Base-by-base conservation (phyloP, 306 rosid species). In the Lagenaria siceraria region DNA sequence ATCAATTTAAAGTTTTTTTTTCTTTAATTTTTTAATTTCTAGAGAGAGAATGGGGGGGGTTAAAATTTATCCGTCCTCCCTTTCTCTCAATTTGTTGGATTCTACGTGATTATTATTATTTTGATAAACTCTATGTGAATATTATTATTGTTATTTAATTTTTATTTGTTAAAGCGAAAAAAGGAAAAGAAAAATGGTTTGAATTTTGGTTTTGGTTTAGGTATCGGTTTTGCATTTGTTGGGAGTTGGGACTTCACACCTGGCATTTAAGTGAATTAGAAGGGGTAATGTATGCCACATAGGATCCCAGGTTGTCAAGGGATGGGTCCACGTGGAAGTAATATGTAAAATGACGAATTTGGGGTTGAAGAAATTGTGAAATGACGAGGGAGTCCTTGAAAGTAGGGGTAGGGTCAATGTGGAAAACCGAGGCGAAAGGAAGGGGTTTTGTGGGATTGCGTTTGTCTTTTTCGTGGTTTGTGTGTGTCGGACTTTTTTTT, bases 191-290 rank as follows among this genome's bases (percentile, higher is more conserved):
- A 66, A 36, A 40, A 46, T 15, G 36, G 38, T 51, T 0, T 72
- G 7, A 19, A 11, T 27, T 14, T 72, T 11, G 58, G 42, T 49
- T 24, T 72, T 11, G 56, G 55, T 13, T 61, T 61, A 6, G 70
- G 42, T 61, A 53, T 61, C 68, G 68, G 40, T 27, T 61, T 17
- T 51, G 77, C 25, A 62, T 77, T 81, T 73, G 88, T 81, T 84
- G 86, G 84, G 84, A 75, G 88, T 81, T 84, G 86, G 84, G 84
- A 75, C 77, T 63, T 19, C 79, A 80, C 89, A 87, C 84, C 84
- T 78, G 85, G 87, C 74, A 72, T 13, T 29, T 46, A 64, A 8
- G 61, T 70, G 38, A 76, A 53, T 11, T 9, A 33, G 46, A 18
- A 63, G 11, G 35, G 25, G 71, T 35, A 0, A 1, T 63, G 10